Evolutionary conservation across 1,139 yeast genomes (phyloP).

Genomic region (Scheffersomyces stambukii): DNA sequence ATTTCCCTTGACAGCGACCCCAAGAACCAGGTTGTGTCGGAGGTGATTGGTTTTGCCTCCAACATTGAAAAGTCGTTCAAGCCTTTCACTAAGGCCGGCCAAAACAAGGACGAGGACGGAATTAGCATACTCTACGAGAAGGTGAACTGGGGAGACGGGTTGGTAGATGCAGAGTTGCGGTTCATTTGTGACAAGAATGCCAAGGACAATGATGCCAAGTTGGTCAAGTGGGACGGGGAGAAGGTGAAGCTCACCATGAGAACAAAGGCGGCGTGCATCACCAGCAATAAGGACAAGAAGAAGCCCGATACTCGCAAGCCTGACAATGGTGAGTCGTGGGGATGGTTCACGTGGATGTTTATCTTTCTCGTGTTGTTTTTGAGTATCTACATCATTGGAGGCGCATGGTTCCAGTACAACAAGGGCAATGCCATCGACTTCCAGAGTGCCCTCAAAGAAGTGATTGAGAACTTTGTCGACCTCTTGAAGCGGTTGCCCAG

Average conservation of each 20-base stretch:
- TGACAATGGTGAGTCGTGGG: constrained; percentile 56
- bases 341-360: constrained; percentile 74
- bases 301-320: constrained; percentile 21
- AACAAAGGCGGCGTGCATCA: constrained; percentile 38
- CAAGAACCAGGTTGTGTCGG: constrained; percentile 41
- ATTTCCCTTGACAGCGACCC: constrained; percentile 40
- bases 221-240: constrained; percentile 31
- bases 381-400: constrained; percentile 69
- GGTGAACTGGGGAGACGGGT: constrained; percentile 68
- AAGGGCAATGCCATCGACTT: constrained; percentile 50
- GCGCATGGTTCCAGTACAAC: constrained; percentile 72
- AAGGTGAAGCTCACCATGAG: constrained; percentile 22
- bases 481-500: constrained; percentile 64
- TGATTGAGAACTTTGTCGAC: constrained; percentile 64
- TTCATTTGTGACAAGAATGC: constrained; percentile 48
- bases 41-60: constrained; percentile 49
- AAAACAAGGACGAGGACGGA: constrained; percentile 38
- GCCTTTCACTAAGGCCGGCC: too few species aligned
- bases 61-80: constrained; percentile 29
- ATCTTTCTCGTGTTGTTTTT: constrained; percentile 63
- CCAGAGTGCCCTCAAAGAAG: constrained; percentile 59
- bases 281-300: constrained; percentile 20
- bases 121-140: constrained; percentile 47
- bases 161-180: constrained; percentile 47
- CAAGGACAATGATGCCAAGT: constrained; percentile 27